phyloP scores from a whole-genome alignment of 139 green algal genomes.

The Closterium sp. region DNA sequence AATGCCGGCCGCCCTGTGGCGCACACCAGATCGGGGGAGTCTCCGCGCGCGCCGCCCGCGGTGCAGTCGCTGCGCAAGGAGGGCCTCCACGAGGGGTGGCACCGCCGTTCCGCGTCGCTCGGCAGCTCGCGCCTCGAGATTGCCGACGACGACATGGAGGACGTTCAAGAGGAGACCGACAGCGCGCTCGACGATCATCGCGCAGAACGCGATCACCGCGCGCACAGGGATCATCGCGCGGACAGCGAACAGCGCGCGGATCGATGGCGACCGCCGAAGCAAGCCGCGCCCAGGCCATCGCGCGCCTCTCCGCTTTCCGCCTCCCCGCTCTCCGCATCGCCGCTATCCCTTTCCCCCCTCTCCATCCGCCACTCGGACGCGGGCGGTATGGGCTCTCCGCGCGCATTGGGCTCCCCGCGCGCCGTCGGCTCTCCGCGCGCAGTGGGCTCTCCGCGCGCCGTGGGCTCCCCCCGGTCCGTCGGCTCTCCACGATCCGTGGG shows the following conservation, averaged over 20 bases:
- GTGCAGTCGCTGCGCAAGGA: neutral
- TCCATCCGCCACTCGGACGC: neutral
- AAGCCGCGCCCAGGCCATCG: neutral
- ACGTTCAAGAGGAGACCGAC: neutral
- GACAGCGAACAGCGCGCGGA: neutral
- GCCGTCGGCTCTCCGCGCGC: neutral
- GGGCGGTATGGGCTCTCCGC: neutral
- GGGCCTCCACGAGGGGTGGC: neutral
- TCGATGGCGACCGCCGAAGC: neutral
- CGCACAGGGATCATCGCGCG: neutral
- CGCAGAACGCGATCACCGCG: neutral
- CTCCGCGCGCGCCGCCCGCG: too few species aligned
- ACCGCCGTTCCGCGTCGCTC: neutral
- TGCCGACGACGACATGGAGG: neutral
- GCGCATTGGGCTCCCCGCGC: neutral
- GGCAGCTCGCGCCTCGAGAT: neutral
- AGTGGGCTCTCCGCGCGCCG: too few species aligned
- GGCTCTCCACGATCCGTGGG: neutral
- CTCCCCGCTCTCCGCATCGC: neutral
- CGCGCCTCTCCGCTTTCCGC: neutral
- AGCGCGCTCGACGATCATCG: too few species aligned
- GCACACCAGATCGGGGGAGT: neutral
- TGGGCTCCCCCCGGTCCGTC: neutral
- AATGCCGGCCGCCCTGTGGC: neutral
- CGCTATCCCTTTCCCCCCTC: neutral